Evolutionary conservation across 2,329 filamentous ascomycete genomes (phyloP), one percentile per base, ranked within the genome.

Genomic region (Ceratocystis papillata): DNA sequence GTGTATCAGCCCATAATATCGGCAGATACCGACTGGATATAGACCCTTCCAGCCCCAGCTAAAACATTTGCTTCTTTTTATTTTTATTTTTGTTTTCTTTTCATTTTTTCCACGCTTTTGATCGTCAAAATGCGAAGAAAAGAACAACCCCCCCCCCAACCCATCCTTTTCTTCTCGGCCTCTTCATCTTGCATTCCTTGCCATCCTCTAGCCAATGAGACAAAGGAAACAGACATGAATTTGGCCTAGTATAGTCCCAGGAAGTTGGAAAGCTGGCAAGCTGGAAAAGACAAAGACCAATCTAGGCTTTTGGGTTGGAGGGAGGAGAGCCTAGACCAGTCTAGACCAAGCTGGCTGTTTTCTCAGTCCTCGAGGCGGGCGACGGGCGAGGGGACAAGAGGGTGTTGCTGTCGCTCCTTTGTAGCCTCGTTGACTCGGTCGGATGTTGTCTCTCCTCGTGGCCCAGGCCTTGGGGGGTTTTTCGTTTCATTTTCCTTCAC

Each of bases 251-350:
- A 15, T 48, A 63, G 46, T 48, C 25, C 28, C 61, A 48, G 46
- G 28, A 30, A 50, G 22, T 45, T 28, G 61, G 20, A 48, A 46
- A 45, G 20, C 22, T 63, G 45, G 61, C 46, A 48, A 50, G 48
- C 41, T 63, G 61, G 61, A 63, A 48, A 50, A 63, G 46, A 63
- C 61, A 50, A 46, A 63, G 61, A 63, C 44, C 44, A 63, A 33
- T 59, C 55, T 59, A 59, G 55, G 55, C 55, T 59, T 17, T 59
- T 17, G 55, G 30, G 55, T 2, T 30, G 28, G 55, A 25, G 28
- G 28, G 5, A 7, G 55, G 33, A 37, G 53, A 41, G 55, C 55
- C 55, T 37, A 59, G 55, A 59, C 55, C 55, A n/a, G 55, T 59
- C 55, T 59, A 59, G 55, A 59, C 55, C 30, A 17, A 3, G 55